Evolutionary conservation across 2,329 filamentous ascomycete genomes (phyloP), one percentile per base, ranked within the genome.

Genomic region (Monilinia aucupariae): DNA sequence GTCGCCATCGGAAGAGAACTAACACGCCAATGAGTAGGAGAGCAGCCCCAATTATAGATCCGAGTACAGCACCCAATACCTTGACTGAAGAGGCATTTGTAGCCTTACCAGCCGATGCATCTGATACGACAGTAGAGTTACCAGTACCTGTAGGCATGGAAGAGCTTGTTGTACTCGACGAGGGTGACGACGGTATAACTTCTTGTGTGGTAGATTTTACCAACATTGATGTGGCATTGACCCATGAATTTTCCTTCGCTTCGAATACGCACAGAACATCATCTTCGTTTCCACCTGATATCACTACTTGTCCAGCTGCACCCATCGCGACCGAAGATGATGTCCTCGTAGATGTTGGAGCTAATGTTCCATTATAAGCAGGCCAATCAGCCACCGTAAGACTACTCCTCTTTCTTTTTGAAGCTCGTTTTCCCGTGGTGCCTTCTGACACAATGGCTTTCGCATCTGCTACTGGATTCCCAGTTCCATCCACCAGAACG

Each of bases 1-100:
- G 80, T 64, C 81, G 81, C 68, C 82, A 83, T 71, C 84, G 81
- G 30, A 92, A 76, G 34, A 89, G 79, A 58, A 94, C 78, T 25
- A 97, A 80, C 8, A 96, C 73, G 0, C 85, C 64, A 22, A 74
- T 62, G 17, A 74, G 62, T 8, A 74, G 64, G 4, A 72, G 76
- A 25, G 88, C 85, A 59, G 91, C 78, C 22, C 89, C 91, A 59
- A 90, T 83, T 27, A 96, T 85, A n/a, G 87, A 86, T 15, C 92
- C 92, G 0, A 97, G 81, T 0, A 90, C 90, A 58, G 90, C 90
- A 41, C 90, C 92, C 1, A 97, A 81, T 34, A 96, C 88, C 9
- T 85, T 85, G 68, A 75, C 63, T 81, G 78, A 73, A 70, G 71
- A 63, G 32, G 70, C 68, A 65, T 72, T 68, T 13, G 70, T 69